Evolutionary conservation across 2,329 filamentous ascomycete genomes (phyloP).

Genomic region (Aspergillus pseudoglaucus): DNA sequence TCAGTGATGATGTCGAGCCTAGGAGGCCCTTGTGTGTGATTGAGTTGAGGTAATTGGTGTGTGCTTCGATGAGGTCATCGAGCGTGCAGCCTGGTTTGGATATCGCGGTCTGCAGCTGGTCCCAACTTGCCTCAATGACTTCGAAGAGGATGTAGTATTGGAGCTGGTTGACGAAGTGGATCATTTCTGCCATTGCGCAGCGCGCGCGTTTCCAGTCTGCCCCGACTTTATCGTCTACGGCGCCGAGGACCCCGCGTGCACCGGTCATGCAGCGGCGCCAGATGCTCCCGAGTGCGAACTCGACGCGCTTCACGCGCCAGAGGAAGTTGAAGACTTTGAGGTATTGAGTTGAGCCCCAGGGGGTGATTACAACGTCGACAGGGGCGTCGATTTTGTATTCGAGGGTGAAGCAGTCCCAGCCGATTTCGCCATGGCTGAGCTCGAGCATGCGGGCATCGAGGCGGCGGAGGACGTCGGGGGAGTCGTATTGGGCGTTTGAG

Average conservation of each 20-base stretch:
- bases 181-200: constrained; percentile 91
- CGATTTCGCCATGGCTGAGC: constrained; percentile 90
- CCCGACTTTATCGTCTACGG: constrained; percentile 63
- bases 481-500: constrained; percentile 94
- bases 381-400: constrained; percentile 98
- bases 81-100: constrained; percentile 81
- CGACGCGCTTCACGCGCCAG: constrained; percentile 95
- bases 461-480: constrained; percentile 79
- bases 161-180: constrained; percentile 93
- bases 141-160: constrained; percentile 99
- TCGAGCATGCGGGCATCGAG: constrained; percentile 98
- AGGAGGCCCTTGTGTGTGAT: constrained; percentile 96
- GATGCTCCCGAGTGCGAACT: constrained; percentile 82
- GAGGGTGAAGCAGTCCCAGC: constrained; percentile 97
- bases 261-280: constrained; percentile 97
- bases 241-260: constrained; percentile 79
- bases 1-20: constrained; percentile 45
- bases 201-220: constrained; percentile 85
- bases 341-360: constrained; percentile 92
- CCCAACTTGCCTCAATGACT: constrained; percentile 95
- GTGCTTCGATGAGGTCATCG: constrained; percentile 89
- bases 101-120: constrained; percentile 75
- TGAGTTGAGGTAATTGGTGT: constrained; percentile 81
- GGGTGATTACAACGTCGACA: constrained; percentile 92
- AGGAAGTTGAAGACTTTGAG: constrained; percentile 99